These are phyloP conservation scores for Metarhizium guizhouense DNA, from an alignment of 2,329 filamentous ascomycete species.

Conservation along the genomic window DNA sequence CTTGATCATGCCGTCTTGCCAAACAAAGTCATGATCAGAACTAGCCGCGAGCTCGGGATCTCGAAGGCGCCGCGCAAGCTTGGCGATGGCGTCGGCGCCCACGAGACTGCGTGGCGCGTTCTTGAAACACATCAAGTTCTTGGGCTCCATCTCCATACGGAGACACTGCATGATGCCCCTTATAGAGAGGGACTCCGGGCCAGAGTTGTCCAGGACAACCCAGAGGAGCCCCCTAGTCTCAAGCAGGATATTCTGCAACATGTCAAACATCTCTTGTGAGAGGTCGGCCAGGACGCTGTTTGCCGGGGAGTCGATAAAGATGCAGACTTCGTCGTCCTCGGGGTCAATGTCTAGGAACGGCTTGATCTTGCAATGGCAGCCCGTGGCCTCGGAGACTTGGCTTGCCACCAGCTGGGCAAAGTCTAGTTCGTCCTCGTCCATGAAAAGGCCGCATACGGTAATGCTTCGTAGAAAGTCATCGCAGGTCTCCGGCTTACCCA, in stretches of 20 bases:
- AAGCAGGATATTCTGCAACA: constrained; percentile 3
- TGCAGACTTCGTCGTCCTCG: neutral
- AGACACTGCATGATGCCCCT: constrained; percentile 8
- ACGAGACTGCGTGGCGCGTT: neutral
- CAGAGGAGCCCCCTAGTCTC: constrained; percentile 7
- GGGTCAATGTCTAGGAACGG: constrained; percentile 1
- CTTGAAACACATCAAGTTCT: constrained; percentile 4
- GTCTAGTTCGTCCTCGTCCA: constrained; percentile 1
- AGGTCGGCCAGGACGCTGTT: neutral
- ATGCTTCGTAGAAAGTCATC: neutral
- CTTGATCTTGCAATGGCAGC: neutral
- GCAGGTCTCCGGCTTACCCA: neutral
- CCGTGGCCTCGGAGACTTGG: neutral
- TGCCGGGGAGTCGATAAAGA: constrained; percentile 2
- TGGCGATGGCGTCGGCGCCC: constrained; percentile 4
- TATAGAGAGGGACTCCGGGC: constrained; percentile 6
- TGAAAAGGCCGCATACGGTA: constrained; percentile 2
- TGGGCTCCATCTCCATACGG: constrained; percentile 4
- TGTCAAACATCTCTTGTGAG: constrained; percentile 3
- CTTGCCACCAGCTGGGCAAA: constrained; percentile 2
- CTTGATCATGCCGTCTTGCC: constrained; percentile 6
- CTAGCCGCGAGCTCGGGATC: neutral
- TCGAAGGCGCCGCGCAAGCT: neutral
- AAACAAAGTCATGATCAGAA: constrained; percentile 9
- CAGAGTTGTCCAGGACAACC: constrained; percentile 4